Percentiles rank a stretch among this genome's conserved stretches.
phyloP scores from a whole-genome alignment of 305 asterid species.

The Ajuga reptans region DNA sequence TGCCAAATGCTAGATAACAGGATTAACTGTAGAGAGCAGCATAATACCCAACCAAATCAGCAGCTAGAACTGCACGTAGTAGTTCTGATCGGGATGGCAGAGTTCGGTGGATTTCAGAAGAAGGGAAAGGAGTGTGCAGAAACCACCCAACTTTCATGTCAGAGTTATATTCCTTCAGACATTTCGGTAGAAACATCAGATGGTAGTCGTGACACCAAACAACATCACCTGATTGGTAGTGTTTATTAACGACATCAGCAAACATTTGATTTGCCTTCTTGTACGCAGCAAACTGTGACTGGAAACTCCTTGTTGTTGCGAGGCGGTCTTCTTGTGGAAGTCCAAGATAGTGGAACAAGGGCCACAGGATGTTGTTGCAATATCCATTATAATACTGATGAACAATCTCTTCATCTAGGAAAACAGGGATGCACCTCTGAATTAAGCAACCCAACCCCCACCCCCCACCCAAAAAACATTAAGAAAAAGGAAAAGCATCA shows the following conservation, averaged over 20 bases:
- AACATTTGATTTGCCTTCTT: constrained; percentile 83
- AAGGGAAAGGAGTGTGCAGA: constrained; percentile 86
- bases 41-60: constrained; percentile 78
- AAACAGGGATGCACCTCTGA: constrained; percentile 88
- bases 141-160: constrained; percentile 91
- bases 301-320: constrained; percentile 86
- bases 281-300: constrained; percentile 86
- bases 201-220: constrained; percentile 97
- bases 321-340: constrained; percentile 94
- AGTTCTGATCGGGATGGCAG: constrained; percentile 78
- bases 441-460: no score
- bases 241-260: constrained; percentile 73
- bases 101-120: constrained; percentile 83
- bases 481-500: neutral
- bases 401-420: constrained; percentile 82
- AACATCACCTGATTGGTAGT: constrained; percentile 80
- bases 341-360: constrained; percentile 84
- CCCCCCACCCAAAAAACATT: no score
- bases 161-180: constrained; percentile 56
- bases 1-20: neutral
- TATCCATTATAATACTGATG: constrained; percentile 92
- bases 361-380: constrained; percentile 89
- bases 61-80: constrained; percentile 68
- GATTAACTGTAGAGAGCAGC: neutral
- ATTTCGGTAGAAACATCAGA: constrained; percentile 86